Evolutionary conservation across 495 filamentous ascomycete genomes (phyloP).

Genomic region (Neurospora sublineolata): DNA sequence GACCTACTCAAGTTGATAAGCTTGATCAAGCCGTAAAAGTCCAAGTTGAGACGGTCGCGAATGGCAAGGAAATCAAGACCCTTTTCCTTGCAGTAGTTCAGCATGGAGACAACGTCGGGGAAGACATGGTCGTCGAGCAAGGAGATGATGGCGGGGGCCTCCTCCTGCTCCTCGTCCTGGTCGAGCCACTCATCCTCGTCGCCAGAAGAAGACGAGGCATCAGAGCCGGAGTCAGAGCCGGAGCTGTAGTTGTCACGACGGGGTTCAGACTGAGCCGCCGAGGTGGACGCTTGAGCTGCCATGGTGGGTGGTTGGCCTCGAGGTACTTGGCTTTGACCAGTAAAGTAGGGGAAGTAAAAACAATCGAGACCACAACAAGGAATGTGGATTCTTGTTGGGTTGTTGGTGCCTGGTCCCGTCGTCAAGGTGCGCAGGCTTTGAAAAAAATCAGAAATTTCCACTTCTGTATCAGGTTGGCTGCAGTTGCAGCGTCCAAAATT

Average conservation of each 20-base stretch:
- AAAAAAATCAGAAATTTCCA: neutral
- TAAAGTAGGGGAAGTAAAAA: neutral
- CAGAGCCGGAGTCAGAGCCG: constrained; percentile 2
- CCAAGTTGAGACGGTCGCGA: constrained; percentile 53
- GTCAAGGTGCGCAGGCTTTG: neutral
- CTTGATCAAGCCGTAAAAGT: constrained; percentile 75
- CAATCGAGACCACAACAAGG: neutral
- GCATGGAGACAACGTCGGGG: constrained; percentile 51
- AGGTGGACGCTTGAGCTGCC: neutral
- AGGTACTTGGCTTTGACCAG: neutral
- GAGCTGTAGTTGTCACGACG: constrained; percentile 5
- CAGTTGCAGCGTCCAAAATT: neutral
- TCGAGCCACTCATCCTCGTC: constrained; percentile 74
- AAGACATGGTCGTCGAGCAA: constrained; percentile 61
- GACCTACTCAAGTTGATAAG: constrained; percentile 64
- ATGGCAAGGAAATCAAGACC: constrained; percentile 62
- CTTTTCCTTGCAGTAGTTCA: constrained; percentile 59
- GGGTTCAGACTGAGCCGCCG: constrained; percentile 1
- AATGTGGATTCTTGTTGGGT: neutral
- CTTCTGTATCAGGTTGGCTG: neutral
- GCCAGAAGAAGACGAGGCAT: constrained; percentile 14
- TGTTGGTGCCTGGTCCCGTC: neutral
- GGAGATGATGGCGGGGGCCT: constrained; percentile 49
- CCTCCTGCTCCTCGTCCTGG: constrained; percentile 50
- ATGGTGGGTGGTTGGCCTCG: neutral